These are phyloP conservation scores for Lactarius sp. DNA, from an alignment of 768 basidiomycete species.

Conservation along the genomic window DNA sequence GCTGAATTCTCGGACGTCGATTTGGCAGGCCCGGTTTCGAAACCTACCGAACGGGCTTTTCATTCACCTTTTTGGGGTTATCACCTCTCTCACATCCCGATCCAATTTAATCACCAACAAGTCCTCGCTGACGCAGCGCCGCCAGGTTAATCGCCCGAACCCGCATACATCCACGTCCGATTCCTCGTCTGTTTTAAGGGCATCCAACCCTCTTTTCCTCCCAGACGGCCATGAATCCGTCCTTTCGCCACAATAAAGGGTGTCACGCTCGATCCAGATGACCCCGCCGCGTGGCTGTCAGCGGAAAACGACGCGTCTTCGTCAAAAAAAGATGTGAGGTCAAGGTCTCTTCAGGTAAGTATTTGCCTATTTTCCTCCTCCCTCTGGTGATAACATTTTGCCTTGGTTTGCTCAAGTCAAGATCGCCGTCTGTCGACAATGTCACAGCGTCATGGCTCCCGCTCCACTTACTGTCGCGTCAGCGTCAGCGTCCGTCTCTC, in stretches of 20 bases:
- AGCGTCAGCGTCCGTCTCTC: not conserved
- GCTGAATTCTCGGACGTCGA: no score
- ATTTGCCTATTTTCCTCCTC: not conserved
- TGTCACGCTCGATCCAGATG: conserved; percentile 17
- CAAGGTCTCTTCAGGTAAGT: not conserved
- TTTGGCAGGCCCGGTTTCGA: no score
- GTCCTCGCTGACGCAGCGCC: not conserved
- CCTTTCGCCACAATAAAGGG: conserved; percentile 19
- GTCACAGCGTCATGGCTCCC: not conserved
- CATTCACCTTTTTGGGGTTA: no score
- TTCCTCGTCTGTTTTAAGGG: not conserved
- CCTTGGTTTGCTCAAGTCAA: not conserved
- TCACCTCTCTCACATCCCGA: not conserved
- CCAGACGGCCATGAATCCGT: not conserved
- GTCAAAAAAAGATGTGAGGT: not conserved
- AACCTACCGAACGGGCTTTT: no score
- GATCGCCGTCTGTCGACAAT: not conserved
- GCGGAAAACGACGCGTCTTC: conserved; percentile 1
- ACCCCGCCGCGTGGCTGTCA: conserved; percentile 2
- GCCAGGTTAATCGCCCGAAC: not conserved
- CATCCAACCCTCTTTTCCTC: not conserved
- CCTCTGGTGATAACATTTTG: not conserved
- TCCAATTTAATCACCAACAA: no score
- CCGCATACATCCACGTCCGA: not conserved
- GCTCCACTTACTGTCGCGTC: not conserved